phyloP scores from a whole-genome alignment of 2,329 filamentous ascomycete genomes.

The Trichoderma sp. region DNA sequence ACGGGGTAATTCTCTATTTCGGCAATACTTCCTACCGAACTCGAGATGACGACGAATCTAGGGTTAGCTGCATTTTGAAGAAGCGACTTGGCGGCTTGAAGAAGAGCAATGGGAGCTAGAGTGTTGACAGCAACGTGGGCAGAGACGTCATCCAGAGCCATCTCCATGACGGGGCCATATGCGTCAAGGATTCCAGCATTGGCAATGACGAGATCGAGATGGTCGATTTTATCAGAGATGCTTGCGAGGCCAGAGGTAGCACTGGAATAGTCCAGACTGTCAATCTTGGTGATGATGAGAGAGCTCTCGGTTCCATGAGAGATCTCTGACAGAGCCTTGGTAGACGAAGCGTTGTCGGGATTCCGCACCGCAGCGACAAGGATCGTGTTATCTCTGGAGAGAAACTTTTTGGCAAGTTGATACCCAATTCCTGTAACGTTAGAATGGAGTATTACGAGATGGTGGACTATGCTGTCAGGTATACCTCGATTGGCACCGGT shows the following conservation, averaged over 20 bases:
- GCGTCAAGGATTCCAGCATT: background rate
- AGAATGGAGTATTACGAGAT: background rate
- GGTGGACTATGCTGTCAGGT: background rate
- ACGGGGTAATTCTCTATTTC: background rate
- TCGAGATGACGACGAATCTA: background rate
- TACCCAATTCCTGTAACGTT: background rate
- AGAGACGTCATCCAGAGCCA: background rate
- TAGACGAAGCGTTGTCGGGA: background rate
- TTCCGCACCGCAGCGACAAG: background rate
- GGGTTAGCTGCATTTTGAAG: background rate
- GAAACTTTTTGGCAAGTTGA: background rate
- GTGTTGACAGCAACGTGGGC: background rate
- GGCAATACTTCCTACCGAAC: background rate
- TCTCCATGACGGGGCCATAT: background rate
- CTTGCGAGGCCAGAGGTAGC: background rate
- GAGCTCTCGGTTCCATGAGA: background rate
- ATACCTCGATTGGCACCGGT: slow-evolving; percentile 3
- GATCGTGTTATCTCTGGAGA: background rate
- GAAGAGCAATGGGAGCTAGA: background rate
- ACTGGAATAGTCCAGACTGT: background rate
- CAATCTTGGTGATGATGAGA: background rate
- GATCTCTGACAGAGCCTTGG: background rate
- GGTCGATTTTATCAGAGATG: background rate
- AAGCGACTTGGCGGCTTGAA: background rate
- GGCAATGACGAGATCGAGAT: slow-evolving; percentile 8